Conservation (phyloP, 108 stramenopile species). For the Nannochloropsis gaditana region DNA sequence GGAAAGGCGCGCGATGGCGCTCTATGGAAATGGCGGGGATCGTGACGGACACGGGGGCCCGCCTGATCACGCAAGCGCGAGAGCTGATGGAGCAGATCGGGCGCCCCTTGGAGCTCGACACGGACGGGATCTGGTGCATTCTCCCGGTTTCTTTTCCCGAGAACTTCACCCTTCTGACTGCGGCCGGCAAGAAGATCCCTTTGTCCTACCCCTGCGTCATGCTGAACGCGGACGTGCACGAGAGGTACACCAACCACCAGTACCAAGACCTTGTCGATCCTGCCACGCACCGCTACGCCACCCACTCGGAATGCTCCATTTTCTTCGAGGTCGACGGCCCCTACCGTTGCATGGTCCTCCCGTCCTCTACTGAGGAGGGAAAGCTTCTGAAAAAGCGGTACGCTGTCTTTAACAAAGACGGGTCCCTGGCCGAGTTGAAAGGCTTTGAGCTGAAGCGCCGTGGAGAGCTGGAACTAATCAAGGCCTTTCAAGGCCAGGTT, state of each 20-base stretch:
- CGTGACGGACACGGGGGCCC: conserved; percentile 96
- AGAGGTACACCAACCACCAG: conserved; percentile 92
- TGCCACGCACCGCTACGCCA: conserved; percentile 71
- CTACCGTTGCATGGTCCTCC: conserved; percentile 92
- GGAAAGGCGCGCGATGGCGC: conserved; percentile 98
- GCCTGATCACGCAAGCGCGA: conserved; percentile 92
- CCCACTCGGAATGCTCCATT: conserved; percentile 89
- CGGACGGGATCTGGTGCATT: conserved; percentile 99
- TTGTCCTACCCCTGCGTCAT: conserved; percentile 89
- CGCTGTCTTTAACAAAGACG: conserved; percentile 99
- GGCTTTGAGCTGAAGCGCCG: conserved; percentile 98
- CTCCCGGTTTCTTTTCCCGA: conserved; percentile 93
- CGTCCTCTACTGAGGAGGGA: conserved; percentile 96
- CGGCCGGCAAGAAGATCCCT: conserved; percentile 72
- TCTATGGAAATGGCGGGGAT: conserved; percentile 99
- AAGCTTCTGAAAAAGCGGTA: conserved; percentile 97
- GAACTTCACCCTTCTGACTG: conserved; percentile 64
- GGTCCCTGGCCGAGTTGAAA: conserved; percentile 95
- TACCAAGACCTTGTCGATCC: conserved; percentile 86
- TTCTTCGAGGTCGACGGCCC: conserved; percentile 99
- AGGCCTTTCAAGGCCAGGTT: conserved; percentile 84
- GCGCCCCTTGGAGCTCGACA: conserved; percentile 95
- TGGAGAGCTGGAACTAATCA: conserved; percentile 97
- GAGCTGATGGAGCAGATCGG: conserved; percentile 92
- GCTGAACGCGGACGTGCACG: conserved; percentile 97